A percentile compares a stretch with the other conserved stretches of the same genome.
These are phyloP conservation scores for Anethum foeniculum DNA, from an alignment of 140 eudicot species.

Conservation along the genomic window DNA sequence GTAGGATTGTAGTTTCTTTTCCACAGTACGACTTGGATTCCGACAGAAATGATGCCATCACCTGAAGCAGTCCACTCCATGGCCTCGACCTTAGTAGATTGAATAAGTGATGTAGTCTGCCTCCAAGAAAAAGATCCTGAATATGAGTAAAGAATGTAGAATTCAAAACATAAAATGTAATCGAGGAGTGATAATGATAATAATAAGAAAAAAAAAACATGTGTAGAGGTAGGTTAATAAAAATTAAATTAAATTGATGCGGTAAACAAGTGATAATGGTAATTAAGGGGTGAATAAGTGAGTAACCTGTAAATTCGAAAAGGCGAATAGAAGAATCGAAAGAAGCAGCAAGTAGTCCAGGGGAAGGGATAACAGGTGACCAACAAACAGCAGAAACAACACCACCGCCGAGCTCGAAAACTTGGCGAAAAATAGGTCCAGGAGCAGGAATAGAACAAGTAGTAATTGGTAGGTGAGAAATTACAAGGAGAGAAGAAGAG, in stretches of 20 bases:
- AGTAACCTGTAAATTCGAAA: conserved; percentile 19
- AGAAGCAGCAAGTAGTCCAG: conserved; percentile 70
- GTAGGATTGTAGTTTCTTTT: conserved; percentile 33
- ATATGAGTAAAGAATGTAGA: conserved; percentile 71
- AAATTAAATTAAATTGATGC: no score
- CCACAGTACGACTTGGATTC: conserved; percentile 69
- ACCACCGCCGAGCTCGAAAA: conserved; percentile 50
- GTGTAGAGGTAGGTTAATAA: no score
- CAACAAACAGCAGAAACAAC: conserved; percentile 52
- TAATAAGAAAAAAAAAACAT: no score
- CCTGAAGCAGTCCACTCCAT: conserved; percentile 85
- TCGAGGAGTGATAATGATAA: background rate
- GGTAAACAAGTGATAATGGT: no score
- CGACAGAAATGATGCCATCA: conserved; percentile 83
- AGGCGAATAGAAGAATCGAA: conserved; percentile 45
- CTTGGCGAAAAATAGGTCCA: conserved; percentile 70
- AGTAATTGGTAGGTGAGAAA: conserved; percentile 76
- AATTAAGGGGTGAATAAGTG: no score
- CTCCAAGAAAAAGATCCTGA: conserved; percentile 99
- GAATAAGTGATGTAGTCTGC: conserved; percentile 79
- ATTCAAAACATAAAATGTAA: conserved; percentile 7
- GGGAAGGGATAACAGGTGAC: conserved; percentile 54
- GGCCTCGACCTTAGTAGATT: conserved; percentile 49
- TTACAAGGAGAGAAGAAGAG: conserved; percentile 83
- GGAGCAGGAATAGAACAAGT: conserved; percentile 18